Base-by-base conservation (phyloP, 2,329 filamentous ascomycete genomes). In the Aureobasidium sp. region DNA sequence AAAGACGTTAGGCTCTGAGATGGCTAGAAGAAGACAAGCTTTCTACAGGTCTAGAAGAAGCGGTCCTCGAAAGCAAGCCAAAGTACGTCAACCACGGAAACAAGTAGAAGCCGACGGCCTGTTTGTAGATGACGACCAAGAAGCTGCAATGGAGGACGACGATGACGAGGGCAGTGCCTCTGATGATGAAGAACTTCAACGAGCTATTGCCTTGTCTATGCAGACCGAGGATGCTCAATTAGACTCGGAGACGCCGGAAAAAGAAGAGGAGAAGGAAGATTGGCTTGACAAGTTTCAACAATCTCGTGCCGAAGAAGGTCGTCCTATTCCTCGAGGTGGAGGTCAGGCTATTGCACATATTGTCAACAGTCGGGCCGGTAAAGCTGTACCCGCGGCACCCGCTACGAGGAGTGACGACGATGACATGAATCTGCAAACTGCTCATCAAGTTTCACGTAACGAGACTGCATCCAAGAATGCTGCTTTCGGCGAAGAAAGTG, bases 191-290 rank as follows among this genome's bases (percentile, higher is more conserved):
- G 88, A 95, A 48, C 74, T 97, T 5, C 82, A 82, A 55, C 79
- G 78, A 57, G 90, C 91, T 11, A 95, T 97, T 63, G 86, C 86
- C 2, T 76, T 97, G 68, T 97, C 91, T 4, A 71, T 97, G 32
- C 79, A 74, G 49, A 62, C 84, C 60, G 84, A 74, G n/a, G 77
- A 84, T 42, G 74, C 83, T 56, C 71, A 68, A 0, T 57, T 68
- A 8, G 57, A 66, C 37, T 6, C 21, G 19, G 41, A 17, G 11
- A n/a, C n/a, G n/a, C 51, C 57, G 27, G 59, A 56, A 62, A 61
- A 64, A 7, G 66, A 70, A 7, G 71, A 74, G 2, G 66, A 75
- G 3, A 73, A 79, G 10, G 77, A 79, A 55, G 79, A 81, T 55
- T 52, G 41, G 35, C 66, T 68, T 8, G 71, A 75, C 58, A 69